Conservation (phyloP, 2,329 filamentous ascomycete genomes). For the Chaetoscypha palmicola region DNA sequence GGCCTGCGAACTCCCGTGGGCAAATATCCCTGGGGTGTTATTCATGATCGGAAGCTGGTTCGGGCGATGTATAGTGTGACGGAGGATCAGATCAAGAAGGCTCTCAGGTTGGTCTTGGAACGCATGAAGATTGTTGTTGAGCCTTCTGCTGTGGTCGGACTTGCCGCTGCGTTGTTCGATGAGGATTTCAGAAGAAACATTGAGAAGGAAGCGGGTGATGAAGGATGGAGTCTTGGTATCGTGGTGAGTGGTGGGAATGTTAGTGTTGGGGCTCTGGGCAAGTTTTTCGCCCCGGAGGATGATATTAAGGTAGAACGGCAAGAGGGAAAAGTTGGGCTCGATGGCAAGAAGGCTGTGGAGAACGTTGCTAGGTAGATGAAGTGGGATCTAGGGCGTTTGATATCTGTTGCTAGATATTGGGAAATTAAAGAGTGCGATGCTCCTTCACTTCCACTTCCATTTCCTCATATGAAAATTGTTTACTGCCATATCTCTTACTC, state of each 20-base stretch:
- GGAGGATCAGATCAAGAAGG: conserved; percentile 73
- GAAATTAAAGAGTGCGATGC: no score
- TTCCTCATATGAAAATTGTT: no score
- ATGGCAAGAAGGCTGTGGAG: background rate
- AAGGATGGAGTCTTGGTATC: conserved; percentile 66
- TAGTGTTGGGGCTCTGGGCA: conserved; percentile 45
- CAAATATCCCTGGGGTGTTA: conserved; percentile 65
- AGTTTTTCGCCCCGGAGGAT: conserved; percentile 36
- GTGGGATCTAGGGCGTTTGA: no score
- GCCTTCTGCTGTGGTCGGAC: conserved; percentile 75
- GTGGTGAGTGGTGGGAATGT: conserved; percentile 57
- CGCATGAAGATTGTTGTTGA: conserved; percentile 87
- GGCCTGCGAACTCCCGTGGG: conserved; percentile 82
- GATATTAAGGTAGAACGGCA: background rate
- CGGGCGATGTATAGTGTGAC: conserved; percentile 63
- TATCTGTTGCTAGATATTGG: no score
- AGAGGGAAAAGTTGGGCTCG: background rate
- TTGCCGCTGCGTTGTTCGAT: conserved; percentile 78
- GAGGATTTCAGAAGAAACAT: conserved; percentile 72
- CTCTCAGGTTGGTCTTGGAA: conserved; percentile 75
- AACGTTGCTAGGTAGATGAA: background rate
- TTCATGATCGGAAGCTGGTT: conserved; percentile 66
- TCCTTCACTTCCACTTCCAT: no score
- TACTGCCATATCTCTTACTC: no score
- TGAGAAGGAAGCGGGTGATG: conserved; percentile 62